These are phyloP conservation scores for Thielaviopsis populi DNA, from an alignment of 2,329 filamentous ascomycete species.

Conservation along the genomic window DNA sequence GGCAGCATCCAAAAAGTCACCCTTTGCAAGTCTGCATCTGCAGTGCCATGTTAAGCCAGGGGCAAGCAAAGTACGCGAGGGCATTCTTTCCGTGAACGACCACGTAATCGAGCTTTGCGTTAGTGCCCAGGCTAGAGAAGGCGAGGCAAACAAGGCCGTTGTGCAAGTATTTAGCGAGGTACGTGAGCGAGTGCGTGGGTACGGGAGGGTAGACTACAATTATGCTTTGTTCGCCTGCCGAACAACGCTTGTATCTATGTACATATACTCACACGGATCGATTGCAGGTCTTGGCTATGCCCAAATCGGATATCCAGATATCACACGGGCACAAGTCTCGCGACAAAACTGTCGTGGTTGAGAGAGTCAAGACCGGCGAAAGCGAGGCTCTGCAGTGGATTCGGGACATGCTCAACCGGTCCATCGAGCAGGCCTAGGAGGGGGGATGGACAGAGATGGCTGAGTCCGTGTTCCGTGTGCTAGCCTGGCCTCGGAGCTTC, in stretches of 20 bases:
- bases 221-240: background rate
- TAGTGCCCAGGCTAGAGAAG: slow-evolving; percentile 47
- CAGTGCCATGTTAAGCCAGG: slow-evolving; percentile 55
- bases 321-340: slow-evolving; percentile 47
- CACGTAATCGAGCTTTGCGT: slow-evolving; percentile 49
- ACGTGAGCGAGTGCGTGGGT: slow-evolving; percentile 1
- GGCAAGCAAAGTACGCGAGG: slow-evolving; percentile 44
- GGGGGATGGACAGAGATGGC: background rate
- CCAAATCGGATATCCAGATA: slow-evolving; percentile 49
- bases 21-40: slow-evolving; percentile 37
- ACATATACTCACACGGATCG: background rate
- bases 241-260: background rate
- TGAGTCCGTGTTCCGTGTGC: background rate
- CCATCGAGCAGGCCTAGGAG: background rate
- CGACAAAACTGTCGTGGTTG: slow-evolving; percentile 44
- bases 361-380: slow-evolving; percentile 24
- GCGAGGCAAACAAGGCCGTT: slow-evolving; percentile 55
- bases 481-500: no score
- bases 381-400: slow-evolving; percentile 1
- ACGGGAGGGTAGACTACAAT: slow-evolving; percentile 9
- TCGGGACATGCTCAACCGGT: background rate
- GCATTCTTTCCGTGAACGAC: slow-evolving; percentile 41
- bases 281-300: slow-evolving; percentile 34
- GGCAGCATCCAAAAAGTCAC: slow-evolving; percentile 32
- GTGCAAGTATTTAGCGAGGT: slow-evolving; percentile 47